A percentile compares a stretch with the other conserved stretches of the same genome.
These are phyloP conservation scores for Scheffersomyces titani DNA, from an alignment of 1,139 yeast genomes.

Conservation along the genomic window DNA sequence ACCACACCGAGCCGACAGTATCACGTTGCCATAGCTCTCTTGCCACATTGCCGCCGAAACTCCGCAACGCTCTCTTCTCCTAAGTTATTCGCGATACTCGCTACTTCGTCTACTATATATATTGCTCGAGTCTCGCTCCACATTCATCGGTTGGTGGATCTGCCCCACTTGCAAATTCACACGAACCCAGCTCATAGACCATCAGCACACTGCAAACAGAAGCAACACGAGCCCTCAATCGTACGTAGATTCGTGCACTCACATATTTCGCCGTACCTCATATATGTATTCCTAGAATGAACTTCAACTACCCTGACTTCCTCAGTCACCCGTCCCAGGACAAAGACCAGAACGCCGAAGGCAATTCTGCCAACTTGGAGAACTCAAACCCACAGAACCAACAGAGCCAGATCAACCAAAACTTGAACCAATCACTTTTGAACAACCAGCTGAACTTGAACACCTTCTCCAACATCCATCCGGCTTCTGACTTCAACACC, in stretches of 20 bases:
- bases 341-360: not conserved
- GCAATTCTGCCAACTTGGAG: not conserved
- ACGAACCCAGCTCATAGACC: not conserved
- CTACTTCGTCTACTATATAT: not conserved
- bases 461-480: constrained; percentile 31
- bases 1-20: not conserved
- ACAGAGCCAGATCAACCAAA: not conserved
- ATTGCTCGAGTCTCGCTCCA: not conserved
- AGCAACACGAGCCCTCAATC: no score
- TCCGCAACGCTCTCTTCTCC: not conserved
- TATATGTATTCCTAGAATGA: constrained; percentile 17
- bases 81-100: not conserved
- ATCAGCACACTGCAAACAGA: no score
- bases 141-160: not conserved
- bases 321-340: constrained; percentile 13
- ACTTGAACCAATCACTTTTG: not conserved
- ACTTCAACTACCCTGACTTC: constrained; percentile 42
- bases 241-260: no score
- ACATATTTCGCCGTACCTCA: not conserved
- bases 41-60: not conserved
- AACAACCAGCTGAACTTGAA: constrained; percentile 22
- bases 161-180: not conserved
- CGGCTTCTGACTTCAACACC: constrained; percentile 36
- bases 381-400: not conserved
- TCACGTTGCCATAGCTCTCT: not conserved